phyloP scores from a whole-genome alignment of 176 grass and related monocot species.

The Hsuehochloa calcarea region DNA sequence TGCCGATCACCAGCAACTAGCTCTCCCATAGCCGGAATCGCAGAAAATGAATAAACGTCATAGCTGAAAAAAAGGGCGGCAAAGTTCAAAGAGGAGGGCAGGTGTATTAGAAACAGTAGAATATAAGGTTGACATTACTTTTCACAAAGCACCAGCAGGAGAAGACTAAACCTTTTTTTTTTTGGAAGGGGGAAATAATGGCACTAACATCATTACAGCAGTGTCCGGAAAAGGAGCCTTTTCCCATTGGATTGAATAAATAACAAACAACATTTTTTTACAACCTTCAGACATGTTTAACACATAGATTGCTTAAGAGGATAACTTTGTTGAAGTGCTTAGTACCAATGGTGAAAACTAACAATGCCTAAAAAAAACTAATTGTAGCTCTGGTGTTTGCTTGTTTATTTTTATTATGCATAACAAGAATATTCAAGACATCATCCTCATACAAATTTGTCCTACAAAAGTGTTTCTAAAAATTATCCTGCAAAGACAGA shows the following conservation, averaged over 20 bases:
- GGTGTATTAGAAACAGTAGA: neutral
- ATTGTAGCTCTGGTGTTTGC: neutral
- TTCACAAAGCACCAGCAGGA: neutral
- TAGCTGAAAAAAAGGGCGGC: slow-evolving; percentile 45
- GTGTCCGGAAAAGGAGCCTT: neutral
- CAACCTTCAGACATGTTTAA: neutral
- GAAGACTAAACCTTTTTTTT: neutral
- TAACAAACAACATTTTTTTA: neutral
- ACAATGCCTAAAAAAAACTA: neutral
- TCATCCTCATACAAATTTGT: neutral
- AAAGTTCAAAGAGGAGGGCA: neutral
- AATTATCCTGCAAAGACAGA: neutral
- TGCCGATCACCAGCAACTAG: slow-evolving; percentile 73
- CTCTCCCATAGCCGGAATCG: slow-evolving; percentile 87
- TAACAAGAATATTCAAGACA: neutral
- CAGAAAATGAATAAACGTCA: slow-evolving; percentile 88
- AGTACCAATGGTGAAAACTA: neutral
- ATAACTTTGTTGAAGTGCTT: neutral
- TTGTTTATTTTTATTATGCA: neutral
- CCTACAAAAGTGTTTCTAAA: neutral
- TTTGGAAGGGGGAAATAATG: neutral
- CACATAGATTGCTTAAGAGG: neutral
- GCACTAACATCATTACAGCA: neutral
- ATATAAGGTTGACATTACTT: neutral
- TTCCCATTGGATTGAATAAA: neutral